Evolutionary conservation across 345 rosid species (phyloP), one percentile per base, ranked within the genome.

Genomic region (Eucalyptus tenuipes): DNA sequence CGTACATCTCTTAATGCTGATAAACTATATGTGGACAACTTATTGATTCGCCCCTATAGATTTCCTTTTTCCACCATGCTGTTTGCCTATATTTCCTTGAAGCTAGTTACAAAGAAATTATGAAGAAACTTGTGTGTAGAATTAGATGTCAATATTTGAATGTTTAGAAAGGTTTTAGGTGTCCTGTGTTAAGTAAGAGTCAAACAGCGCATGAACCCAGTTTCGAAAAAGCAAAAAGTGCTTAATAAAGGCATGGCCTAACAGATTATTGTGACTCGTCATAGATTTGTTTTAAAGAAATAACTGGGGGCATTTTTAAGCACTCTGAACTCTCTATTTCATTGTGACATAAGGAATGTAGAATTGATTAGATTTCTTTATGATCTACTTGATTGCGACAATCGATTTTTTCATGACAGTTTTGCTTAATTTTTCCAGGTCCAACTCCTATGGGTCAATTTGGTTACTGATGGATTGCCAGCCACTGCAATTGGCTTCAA

Each of bases 401-500:
- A 44, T 33, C 31, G 24, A 88, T 12, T 11, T 49, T 52, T 50
- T 52, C 15, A 87, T 79, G 82, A 82, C 85, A 42, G 61, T 49
- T 89, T 90, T 89, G 48, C 87, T 84, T 88, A 85, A 79, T 86
- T 86, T 87, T 86, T 93, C 85, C 92, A 98, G 99, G 99, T 98
- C 93, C 99, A 98, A 92, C 95, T 98, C 90, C 92, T 98, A 59
- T 98, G 99, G 99, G 99, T 98, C 91, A 98, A 98, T 93, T 93
- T 98, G 93, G 99, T 98, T 49, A 98, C 99, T 31, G 99, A 98
- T 94, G 99, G 99, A 85, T 92, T 98, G 93, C 99, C 99, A 91
- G 99, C 99, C 91, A 97, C 99, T 90, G 99, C 99, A 90, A 98
- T 98, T 93, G 99, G 99, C 86, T 97, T 98, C 89, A 98, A 98